Conservation (phyloP, 176 grass and related monocot genomes). For the Raddia distichophylla region DNA sequence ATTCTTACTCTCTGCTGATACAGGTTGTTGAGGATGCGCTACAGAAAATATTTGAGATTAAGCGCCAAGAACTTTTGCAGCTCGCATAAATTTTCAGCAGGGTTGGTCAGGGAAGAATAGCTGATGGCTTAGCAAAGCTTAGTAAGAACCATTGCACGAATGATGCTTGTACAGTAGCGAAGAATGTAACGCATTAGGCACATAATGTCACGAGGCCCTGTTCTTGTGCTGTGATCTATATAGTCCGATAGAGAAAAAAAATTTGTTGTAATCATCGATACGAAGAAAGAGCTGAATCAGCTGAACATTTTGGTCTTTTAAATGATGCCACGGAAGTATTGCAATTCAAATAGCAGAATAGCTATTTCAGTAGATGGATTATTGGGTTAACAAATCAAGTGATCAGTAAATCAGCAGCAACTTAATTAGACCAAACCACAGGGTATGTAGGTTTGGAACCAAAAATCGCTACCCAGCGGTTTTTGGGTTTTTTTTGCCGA, state of each 20-base stretch:
- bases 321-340: not conserved
- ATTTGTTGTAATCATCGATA: constrained; percentile 20
- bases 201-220: not conserved
- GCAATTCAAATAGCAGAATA: too few species aligned
- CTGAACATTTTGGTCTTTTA: constrained; percentile 26
- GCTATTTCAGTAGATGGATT: not conserved
- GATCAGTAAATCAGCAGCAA: not conserved
- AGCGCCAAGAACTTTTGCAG: constrained; percentile 81
- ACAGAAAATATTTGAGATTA: constrained; percentile 82
- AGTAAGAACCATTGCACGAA: constrained; percentile 22
- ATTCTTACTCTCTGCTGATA: constrained; percentile 6
- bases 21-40: constrained; percentile 84
- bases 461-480: too few species aligned
- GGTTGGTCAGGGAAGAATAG: not conserved
- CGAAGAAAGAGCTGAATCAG: constrained; percentile 25
- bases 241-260: not conserved
- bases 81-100: constrained; percentile 43
- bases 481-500: too few species aligned
- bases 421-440: not conserved
- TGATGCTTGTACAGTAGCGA: constrained; percentile 51
- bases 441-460: not conserved
- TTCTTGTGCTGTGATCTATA: constrained; percentile 32
- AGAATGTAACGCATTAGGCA: constrained; percentile 33
- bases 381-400: not conserved
- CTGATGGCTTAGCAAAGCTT: constrained; percentile 34